Evolutionary conservation across 257 asterid genomes (phyloP), one percentile per base, ranked within the genome.

Genomic region (Salvia miltiorrhiza): DNA sequence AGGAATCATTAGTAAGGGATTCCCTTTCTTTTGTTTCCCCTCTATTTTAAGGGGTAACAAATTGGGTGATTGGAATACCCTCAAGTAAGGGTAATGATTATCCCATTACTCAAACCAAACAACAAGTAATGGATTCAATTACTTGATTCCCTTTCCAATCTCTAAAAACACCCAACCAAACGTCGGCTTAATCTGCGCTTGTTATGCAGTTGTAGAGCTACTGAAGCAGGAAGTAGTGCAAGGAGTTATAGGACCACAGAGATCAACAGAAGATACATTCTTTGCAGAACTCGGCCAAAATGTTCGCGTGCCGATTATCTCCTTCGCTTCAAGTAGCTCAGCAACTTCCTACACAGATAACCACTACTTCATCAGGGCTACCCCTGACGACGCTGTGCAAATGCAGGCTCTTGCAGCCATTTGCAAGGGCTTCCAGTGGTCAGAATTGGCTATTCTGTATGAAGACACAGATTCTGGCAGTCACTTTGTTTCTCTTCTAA

Each of bases 391-490:
- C 39, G 47, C 49, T 13, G 47, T 76, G 54, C 90, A 85, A 69
- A 75, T 81, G 7, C 71, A 55, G 41, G 87, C 94, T 56, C 83
- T 89, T 39, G 87, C 84, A 39, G 60, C 82, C 30, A 41, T 87
- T 19, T 85, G 85, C 73, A 43, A 26, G 63, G 73, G 71, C 69
- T 87, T 82, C 33, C 58, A 54, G 2, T 89, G 95, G 92, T 20
- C 68, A 11, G 78, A 80, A 37, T 80, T 67, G 9, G 86, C 69
- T 6, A 35, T 85, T 32, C n/a, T 89, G n/a, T 76, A 77, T 3
- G 95, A 87, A 69, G 95, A 83, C 63, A 63, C 81, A 0, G 82
- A 78, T 10, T 64, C 66, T 37, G 96, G 90, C 5, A 49, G 19
- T n/a, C 87, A 48, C 0, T 85, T 89, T 68, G 21, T 77, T 28